Evolutionary conservation across 371 early-diverging fungal genomes (phyloP), one percentile per base, ranked within the genome.

Genomic region (Apophysomyces sp.): DNA sequence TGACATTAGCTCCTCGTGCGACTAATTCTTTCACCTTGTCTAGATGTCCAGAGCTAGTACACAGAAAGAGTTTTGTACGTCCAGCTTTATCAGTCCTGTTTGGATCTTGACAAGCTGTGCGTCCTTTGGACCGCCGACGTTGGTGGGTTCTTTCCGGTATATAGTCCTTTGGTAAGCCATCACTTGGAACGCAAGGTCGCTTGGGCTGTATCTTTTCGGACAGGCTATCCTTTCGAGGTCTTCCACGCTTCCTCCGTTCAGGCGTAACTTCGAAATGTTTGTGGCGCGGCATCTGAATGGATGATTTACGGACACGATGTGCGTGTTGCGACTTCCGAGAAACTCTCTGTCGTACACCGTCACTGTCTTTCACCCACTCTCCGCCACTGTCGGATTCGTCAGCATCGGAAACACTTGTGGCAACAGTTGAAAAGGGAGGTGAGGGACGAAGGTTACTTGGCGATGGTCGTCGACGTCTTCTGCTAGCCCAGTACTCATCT

Each of bases 31-130:
- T 78, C 11, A 83, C 81, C 21, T 65, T 69, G 28, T 60, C 69
- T 40, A 84, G 53, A 53, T 85, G 72, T 3, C 83, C 84, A 12
- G 77, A 68, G 6, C 80, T 78, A 1, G 84, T 83, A 37, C 73
- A 81, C 37, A 71, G 69, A 69, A 86, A 85, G 16, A 86, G 44
- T 27, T 81, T 83, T 21, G 85, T 85, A 56, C 85, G 66, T 21
- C 87, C 87, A 28, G 83, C 79, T 29, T 85, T 85, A 55, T 86
- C 85, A n/a, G 74, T 76, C 37, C 74, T 71, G 51, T 83, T 80
- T 8, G 84, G 80, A 58, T 86, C 76, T 21, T 57, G 60, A 28
- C 58, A 67, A 9, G 71, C 41, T 27, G 61, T 37, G 34, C 65
- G 58, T 57, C 71, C 69, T 58, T 61, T 65, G 26, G 65, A 65